These are phyloP conservation scores for Nidula niveotomentosa DNA, from an alignment of 1,284 basidiomycete species.

Conservation along the genomic window DNA sequence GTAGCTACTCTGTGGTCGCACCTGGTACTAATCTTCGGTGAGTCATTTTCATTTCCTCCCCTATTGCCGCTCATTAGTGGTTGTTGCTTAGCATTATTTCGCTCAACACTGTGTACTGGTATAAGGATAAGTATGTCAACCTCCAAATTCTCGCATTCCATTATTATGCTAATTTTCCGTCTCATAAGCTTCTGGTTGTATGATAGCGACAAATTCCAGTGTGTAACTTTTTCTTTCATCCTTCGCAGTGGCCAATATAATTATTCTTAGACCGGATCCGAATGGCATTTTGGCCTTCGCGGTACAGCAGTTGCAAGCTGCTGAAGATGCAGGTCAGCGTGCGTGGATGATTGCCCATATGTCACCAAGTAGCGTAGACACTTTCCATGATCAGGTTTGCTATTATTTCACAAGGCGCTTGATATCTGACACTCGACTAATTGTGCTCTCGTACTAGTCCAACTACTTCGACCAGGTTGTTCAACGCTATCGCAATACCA, in stretches of 20 bases:
- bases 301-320: slow-evolving; percentile 49
- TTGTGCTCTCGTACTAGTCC: slow-evolving; percentile 38
- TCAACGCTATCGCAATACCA: too few relatives aligned
- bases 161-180: too few relatives aligned
- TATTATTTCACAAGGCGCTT: too few relatives aligned
- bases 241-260: background rate
- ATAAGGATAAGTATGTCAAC: slow-evolving; percentile 42
- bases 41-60: background rate
- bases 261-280: slow-evolving; percentile 29
- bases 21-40: slow-evolving; percentile 44
- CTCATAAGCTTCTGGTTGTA: slow-evolving; percentile 47
- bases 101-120: slow-evolving; percentile 60
- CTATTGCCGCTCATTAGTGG: too few relatives aligned
- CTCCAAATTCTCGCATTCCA: too few relatives aligned
- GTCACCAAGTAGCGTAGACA: slow-evolving; percentile 46
- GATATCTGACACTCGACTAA: too few relatives aligned
- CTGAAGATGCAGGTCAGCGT: slow-evolving; percentile 51
- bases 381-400: slow-evolving; percentile 41
- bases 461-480: slow-evolving; percentile 58
- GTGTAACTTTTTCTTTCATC: slow-evolving; percentile 15
- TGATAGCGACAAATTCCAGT: slow-evolving; percentile 44
- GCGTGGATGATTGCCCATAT: slow-evolving; percentile 57
- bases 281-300: slow-evolving; percentile 37
- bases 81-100: slow-evolving; percentile 42
- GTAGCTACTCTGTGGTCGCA: slow-evolving; percentile 44